phyloP scores from a whole-genome alignment of 169 alveolate species.

The Plasmodium cynomolgi region DNA sequence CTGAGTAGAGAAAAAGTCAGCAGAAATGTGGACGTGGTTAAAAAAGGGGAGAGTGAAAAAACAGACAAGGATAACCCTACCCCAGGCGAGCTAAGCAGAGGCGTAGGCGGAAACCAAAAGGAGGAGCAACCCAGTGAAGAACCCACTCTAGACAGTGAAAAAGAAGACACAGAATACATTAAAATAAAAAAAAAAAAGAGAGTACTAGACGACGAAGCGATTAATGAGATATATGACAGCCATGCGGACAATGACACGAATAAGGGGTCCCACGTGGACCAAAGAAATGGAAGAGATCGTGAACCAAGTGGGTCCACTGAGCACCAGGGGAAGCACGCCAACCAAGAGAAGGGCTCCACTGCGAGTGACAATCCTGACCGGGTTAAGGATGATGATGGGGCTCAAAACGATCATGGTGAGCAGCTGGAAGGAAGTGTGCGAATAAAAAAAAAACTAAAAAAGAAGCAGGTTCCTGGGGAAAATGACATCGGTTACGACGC shows the following conservation, averaged over 20 bases:
- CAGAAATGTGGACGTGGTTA: not conserved
- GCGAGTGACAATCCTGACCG: not conserved
- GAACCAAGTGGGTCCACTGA: not conserved
- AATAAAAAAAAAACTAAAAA: conserved; percentile 3
- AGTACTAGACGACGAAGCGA: conserved; percentile 48
- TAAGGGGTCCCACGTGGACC: not conserved
- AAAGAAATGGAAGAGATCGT: not conserved
- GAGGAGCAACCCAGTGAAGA: not conserved
- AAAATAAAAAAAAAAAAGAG: conserved; percentile 39
- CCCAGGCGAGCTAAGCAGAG: not conserved
- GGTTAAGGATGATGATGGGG: not conserved
- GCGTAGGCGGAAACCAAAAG: not conserved
- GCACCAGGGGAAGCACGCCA: not conserved
- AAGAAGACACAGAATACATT: conserved; percentile 23
- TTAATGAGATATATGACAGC: not conserved
- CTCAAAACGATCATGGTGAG: not conserved
- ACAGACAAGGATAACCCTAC: not conserved
- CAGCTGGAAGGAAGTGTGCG: not conserved
- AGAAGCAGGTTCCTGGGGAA: not conserved
- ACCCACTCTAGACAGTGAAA: not conserved
- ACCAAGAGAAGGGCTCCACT: not conserved
- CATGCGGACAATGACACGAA: not conserved
- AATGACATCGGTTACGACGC: not conserved
- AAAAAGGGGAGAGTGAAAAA: not conserved
- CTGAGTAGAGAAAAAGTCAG: conserved; percentile 57